Base-by-base conservation (phyloP, 495 filamentous ascomycete genomes). In the Tuber calosporum region DNA sequence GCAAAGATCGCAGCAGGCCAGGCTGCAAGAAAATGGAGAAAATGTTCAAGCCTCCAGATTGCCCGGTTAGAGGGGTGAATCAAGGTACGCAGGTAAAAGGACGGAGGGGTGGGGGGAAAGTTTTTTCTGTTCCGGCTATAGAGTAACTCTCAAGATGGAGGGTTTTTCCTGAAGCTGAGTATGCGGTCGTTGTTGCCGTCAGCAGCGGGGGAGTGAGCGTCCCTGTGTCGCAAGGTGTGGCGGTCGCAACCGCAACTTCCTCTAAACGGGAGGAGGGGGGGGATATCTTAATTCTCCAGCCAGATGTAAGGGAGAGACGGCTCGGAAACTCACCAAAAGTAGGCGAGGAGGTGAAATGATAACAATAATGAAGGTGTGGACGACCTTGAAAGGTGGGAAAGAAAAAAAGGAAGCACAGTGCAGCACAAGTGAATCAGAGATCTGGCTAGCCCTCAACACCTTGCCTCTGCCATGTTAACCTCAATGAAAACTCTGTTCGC, bases 11-110 rank as follows among this genome's bases (percentile, higher is more conserved):
- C 71, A 78, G 74, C 69, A 37, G 67, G 70, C 67, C 68, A 62
- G 68, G 68, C 71, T 77, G 75, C 53, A 8, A 62, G 53, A 62
- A 34, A 34, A 66, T 4, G 15, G 40, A 43, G 74, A 45, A 67
- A 37, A 66, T 66, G 45, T 67, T 67, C 72, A 53, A 68, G 58
- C 68, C 75, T 70, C 70, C 76, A 78, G 77, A 77, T 73, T 77
- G 67, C 26, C 74, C 74, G n/a, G 75, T 38, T 69, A 72, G 58
- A 20, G 70, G 67, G 72, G 53, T 67, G 48, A 74, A 48, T 26
- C 45, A 58, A 42, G 72, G 26, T 26, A 62, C 26, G 26, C 53
- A 34, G 53, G 19, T 5, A 58, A 62, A 15, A 30, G 26, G 26
- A 34, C 53, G 11, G 53, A 62, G 34, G 53, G 19, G 75, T 39